Evolutionary conservation across 2,329 filamentous ascomycete species (phyloP).

Genomic region (Botryosphaeria agaves): DNA sequence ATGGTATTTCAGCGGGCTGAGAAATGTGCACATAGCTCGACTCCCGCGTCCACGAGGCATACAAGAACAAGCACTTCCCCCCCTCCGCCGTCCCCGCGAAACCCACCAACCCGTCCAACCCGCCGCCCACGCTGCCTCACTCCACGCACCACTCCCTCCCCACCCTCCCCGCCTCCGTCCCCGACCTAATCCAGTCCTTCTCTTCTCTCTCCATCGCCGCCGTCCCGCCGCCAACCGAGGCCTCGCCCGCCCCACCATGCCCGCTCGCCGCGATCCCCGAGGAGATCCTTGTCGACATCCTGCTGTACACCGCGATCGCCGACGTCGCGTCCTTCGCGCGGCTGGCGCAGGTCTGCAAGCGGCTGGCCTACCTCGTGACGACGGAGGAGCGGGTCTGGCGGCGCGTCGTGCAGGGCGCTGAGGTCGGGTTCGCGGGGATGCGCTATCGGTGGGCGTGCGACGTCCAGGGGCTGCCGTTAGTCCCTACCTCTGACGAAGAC

Average conservation of each 20-base stretch:
- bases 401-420: slow-evolving; percentile 47
- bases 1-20: slow-evolving; percentile 7
- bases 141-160: slow-evolving; percentile 40
- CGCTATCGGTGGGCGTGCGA: slow-evolving; percentile 58
- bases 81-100: slow-evolving; percentile 36
- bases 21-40: slow-evolving; percentile 47
- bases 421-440: slow-evolving; percentile 72
- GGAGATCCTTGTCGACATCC: slow-evolving; percentile 68
- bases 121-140: slow-evolving; percentile 32
- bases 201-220: slow-evolving; percentile 50
- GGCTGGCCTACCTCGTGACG: slow-evolving; percentile 66
- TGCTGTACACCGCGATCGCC: slow-evolving; percentile 50
- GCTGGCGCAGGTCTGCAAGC: slow-evolving; percentile 67
- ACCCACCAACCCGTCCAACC: slow-evolving; percentile 22
- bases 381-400: slow-evolving; percentile 83
- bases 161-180: slow-evolving; percentile 35
- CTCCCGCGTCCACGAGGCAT: slow-evolving; percentile 63
- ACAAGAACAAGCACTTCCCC: slow-evolving; percentile 84
- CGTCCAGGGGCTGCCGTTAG: slow-evolving; percentile 27
- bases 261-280: slow-evolving; percentile 62
- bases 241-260: slow-evolving; percentile 57
- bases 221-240: slow-evolving; percentile 51
- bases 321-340: slow-evolving; percentile 67
- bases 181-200: slow-evolving; percentile 63
- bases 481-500: slow-evolving; percentile 6